Evolutionary conservation across 495 filamentous ascomycete species (phyloP), one percentile per base, ranked within the genome.

Genomic region (Pyrenopolyporus hunteri): DNA sequence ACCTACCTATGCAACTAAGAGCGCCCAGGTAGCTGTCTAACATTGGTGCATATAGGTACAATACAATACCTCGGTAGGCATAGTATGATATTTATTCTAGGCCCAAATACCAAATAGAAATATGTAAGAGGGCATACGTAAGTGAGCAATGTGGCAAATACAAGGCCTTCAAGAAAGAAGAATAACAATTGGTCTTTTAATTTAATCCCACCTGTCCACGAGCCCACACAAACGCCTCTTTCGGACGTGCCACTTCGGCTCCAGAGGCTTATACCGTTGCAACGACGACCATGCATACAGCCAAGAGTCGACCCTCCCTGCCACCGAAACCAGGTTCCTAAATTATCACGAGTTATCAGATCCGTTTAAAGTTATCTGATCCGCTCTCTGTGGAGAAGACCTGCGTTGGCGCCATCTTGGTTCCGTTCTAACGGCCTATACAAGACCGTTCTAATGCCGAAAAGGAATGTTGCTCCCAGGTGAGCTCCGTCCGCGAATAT

Each of bases 311-410:
- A 54, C 37, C 58, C 49, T 59, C 42, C 39, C 26, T 48, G 39
- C 44, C 43, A 25, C 32, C 32, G 22, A 48, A 48, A 52, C 42
- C 40, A 47, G 57, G 57, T 57, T 57, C 26, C 46, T 22, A 54
- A 48, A 63, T 49, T 57, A 55, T 37, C 57, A 67, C 49, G 50
- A 56, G 45, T 70, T 68, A 70, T 70, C 68, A 37, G 68, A 70
- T 70, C 64, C 68, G 60, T 61, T 57, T 68, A 61, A 68, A 68
- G 64, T 70, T 70, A 70, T 70, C 68, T 48, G 68, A 70, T 70
- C 68, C 68, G 63, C 19, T 17, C 19, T 10, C 26, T 39, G 63
- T 66, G 63, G 63, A 60, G 63, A 50, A 40, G 57, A 50, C 29
- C 31, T 53, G 35, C 51, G 39, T 53, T 53, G 36, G 48, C 17